Conservation (phyloP, 1,139 yeast species). For the Debaryomyces fabryi region DNA sequence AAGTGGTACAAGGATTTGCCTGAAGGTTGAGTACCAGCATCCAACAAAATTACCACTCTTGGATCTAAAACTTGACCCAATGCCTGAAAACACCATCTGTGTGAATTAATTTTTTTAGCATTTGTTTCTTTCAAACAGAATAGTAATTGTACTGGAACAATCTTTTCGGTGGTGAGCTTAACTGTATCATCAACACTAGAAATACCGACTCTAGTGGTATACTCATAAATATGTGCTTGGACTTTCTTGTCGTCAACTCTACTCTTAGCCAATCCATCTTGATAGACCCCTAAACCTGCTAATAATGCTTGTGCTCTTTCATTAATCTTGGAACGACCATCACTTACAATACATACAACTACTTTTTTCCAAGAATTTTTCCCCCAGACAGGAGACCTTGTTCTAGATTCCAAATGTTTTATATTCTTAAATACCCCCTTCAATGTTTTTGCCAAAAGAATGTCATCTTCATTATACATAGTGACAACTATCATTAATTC, state of each 20-base stretch:
- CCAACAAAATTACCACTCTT: slow-evolving; percentile 44
- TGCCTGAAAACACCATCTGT: slow-evolving; percentile 56
- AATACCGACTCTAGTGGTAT: slow-evolving; percentile 52
- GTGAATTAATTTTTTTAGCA: slow-evolving; percentile 52
- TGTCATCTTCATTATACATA: slow-evolving; percentile 54
- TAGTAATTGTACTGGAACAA: slow-evolving; percentile 50
- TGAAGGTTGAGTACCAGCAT: slow-evolving; percentile 53
- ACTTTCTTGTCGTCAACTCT: slow-evolving; percentile 50
- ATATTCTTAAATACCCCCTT: slow-evolving; percentile 53
- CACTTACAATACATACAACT: slow-evolving; percentile 51
- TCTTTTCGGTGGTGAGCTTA: slow-evolving; percentile 50
- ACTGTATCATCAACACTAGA: slow-evolving; percentile 50
- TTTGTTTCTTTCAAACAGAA: slow-evolving; percentile 51
- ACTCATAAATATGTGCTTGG: slow-evolving; percentile 51
- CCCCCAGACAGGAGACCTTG: slow-evolving; percentile 48
- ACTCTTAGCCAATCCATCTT: slow-evolving; percentile 52
- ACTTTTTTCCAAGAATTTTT: slow-evolving; percentile 53
- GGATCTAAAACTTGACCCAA: slow-evolving; percentile 49
- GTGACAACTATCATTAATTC: slow-evolving; percentile 52
- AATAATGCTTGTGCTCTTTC: slow-evolving; percentile 52
- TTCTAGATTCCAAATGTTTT: slow-evolving; percentile 49
- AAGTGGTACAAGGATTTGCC: slow-evolving; percentile 50
- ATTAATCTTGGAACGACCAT: slow-evolving; percentile 51
- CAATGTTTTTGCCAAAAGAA: slow-evolving; percentile 47
- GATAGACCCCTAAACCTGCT: slow-evolving; percentile 53